phyloP scores from a whole-genome alignment of 2,329 filamentous ascomycete genomes.

The Penicillium verrucosum region DNA sequence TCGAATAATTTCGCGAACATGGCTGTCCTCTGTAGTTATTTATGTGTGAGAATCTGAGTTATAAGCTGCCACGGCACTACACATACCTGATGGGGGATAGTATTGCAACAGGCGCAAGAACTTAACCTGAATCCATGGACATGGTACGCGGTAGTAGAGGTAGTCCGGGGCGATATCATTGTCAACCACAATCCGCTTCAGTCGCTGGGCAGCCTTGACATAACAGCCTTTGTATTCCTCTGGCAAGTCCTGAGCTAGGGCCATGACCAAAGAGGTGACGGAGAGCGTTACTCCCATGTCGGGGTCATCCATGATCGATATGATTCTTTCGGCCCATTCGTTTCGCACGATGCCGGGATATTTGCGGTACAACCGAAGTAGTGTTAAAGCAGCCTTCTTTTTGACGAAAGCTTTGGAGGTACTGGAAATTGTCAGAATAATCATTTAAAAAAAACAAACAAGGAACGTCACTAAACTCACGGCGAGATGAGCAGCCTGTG shows the following conservation, averaged over 20 bases:
- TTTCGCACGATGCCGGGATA: slow-evolving; percentile 89
- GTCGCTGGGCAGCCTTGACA: slow-evolving; percentile 81
- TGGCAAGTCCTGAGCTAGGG: slow-evolving; percentile 87
- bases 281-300: slow-evolving; percentile 94
- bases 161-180: slow-evolving; percentile 88
- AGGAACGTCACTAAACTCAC: slow-evolving; percentile 51
- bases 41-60: not conserved
- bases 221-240: slow-evolving; percentile 94
- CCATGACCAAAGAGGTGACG: slow-evolving; percentile 92
- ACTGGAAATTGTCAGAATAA: slow-evolving; percentile 36
- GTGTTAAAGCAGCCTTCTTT: slow-evolving; percentile 94
- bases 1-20: slow-evolving; percentile 86
- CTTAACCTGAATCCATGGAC: slow-evolving; percentile 97
- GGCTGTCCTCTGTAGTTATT: slow-evolving; percentile 69
- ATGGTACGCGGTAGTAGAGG: slow-evolving; percentile 98
- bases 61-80: not conserved
- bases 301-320: slow-evolving; percentile 96
- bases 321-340: slow-evolving; percentile 96
- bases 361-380: slow-evolving; percentile 91
- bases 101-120: slow-evolving; percentile 88
- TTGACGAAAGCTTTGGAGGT: slow-evolving; percentile 97
- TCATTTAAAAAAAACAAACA: slow-evolving; percentile 38
- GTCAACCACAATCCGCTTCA: slow-evolving; percentile 89
- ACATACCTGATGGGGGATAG: slow-evolving; percentile 83
- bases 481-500: slow-evolving; percentile 92